Evolutionary conservation across 1,284 basidiomycete genomes (phyloP).

Genomic region (Cutaneotrichosporon cutaneum): DNA sequence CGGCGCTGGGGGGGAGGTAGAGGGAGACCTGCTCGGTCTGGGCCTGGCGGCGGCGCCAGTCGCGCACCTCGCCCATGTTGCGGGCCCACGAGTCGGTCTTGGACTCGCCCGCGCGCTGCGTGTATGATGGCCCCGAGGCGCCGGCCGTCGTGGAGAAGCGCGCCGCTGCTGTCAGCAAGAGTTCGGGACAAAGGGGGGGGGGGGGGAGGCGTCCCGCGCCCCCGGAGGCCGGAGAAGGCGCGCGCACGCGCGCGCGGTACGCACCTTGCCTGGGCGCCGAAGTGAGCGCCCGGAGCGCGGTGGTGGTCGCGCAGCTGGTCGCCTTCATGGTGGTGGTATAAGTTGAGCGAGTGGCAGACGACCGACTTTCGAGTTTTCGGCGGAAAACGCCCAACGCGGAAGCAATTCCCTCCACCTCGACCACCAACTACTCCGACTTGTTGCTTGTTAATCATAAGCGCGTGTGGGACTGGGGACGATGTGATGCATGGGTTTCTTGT

Average conservation of each 20-base stretch:
- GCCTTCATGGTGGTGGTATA: constrained; percentile 16
- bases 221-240: background rate
- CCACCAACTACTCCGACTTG: no score
- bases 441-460: background rate
- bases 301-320: constrained; percentile 14
- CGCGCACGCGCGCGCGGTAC: background rate
- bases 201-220: no score
- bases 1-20: constrained; percentile 29
- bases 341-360: background rate
- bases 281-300: constrained; percentile 13
- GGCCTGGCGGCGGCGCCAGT: constrained; percentile 40
- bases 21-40: constrained; percentile 30
- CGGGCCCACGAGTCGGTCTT: constrained; percentile 43
- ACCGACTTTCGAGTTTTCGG: constrained; percentile 19
- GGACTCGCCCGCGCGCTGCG: constrained; percentile 27
- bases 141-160: background rate
- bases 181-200: background rate
- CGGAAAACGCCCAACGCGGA: constrained; percentile 18
- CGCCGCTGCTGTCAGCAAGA: constrained; percentile 7
- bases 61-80: constrained; percentile 43
- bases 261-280: constrained; percentile 6
- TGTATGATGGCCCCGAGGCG: background rate
- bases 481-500: constrained; percentile 1
- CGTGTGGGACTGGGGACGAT: background rate
- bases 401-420: constrained; percentile 18